phyloP scores from a whole-genome alignment of 345 rosid species.

The Streptanthus diversifolius region DNA sequence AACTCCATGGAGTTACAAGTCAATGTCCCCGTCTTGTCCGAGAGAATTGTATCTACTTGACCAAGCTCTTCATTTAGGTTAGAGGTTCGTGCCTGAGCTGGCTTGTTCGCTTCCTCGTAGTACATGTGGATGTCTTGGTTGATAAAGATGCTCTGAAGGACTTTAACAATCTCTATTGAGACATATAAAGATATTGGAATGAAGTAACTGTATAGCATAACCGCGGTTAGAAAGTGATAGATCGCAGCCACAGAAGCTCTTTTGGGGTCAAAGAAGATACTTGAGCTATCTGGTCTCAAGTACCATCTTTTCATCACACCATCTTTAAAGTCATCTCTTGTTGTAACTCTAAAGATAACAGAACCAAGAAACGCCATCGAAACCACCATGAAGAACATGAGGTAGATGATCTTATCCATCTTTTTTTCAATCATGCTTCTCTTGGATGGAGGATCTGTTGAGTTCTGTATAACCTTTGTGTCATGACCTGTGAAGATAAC shows the following conservation, averaged over 20 bases:
- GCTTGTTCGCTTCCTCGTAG: slow-evolving; percentile 71
- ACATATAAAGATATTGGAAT: slow-evolving; percentile 92
- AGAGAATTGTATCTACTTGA: slow-evolving; percentile 80
- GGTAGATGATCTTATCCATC: slow-evolving; percentile 75
- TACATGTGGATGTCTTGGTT: slow-evolving; percentile 82
- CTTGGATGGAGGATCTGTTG: slow-evolving; percentile 83
- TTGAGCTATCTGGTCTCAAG: slow-evolving; percentile 59
- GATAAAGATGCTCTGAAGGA: slow-evolving; percentile 82
- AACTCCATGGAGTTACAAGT: slow-evolving; percentile 99
- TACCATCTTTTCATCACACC: slow-evolving; percentile 85
- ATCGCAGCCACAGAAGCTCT: slow-evolving; percentile 44
- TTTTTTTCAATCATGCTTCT: slow-evolving; percentile 79
- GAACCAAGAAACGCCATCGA: slow-evolving; percentile 62
- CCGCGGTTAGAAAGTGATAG: slow-evolving; percentile 65
- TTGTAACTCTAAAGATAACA: slow-evolving; percentile 60
- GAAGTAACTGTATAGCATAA: slow-evolving; percentile 63
- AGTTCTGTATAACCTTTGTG: slow-evolving; percentile 87
- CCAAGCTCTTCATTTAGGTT: slow-evolving; percentile 94
- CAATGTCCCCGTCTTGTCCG: slow-evolving; percentile 94
- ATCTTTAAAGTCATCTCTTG: slow-evolving; percentile 53
- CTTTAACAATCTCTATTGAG: slow-evolving; percentile 79
- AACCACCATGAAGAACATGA: slow-evolving; percentile 56
- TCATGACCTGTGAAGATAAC: slow-evolving; percentile 87
- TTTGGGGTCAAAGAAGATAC: slow-evolving; percentile 56
- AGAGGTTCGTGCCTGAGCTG: slow-evolving; percentile 87